Evolutionary conservation across 345 rosid species (phyloP).

Genomic region (Clarkia xantiana): DNA sequence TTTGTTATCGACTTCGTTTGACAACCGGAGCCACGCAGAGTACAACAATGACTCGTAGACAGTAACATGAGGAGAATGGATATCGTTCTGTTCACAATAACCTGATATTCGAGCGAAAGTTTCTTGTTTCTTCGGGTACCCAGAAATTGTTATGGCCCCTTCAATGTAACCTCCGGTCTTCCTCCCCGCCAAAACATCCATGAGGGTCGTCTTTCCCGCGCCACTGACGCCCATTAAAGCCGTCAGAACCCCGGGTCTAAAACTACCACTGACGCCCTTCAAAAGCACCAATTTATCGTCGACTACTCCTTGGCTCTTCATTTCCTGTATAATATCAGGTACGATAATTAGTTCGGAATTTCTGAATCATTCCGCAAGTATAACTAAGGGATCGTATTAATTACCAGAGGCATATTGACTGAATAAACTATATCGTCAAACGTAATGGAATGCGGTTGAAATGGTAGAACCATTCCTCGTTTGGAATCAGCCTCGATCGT

Average conservation of each 20-base stretch:
- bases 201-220: constrained; percentile 44
- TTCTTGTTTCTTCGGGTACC: constrained; percentile 44
- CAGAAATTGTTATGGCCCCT: constrained; percentile 29
- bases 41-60: constrained; percentile 37
- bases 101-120: constrained; percentile 45
- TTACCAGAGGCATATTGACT: constrained; percentile 59
- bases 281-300: constrained; percentile 35
- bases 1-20: constrained; percentile 16
- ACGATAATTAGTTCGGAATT: not conserved
- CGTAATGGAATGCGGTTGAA: constrained; percentile 34
- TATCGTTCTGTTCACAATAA: constrained; percentile 48
- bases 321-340: constrained; percentile 19
- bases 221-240: constrained; percentile 54
- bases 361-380: not conserved
- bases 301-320: constrained; percentile 26
- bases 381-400: not conserved
- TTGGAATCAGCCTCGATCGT: constrained; percentile 7
- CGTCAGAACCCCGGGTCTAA: constrained; percentile 46
- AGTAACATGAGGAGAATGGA: constrained; percentile 43
- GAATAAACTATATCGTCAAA: constrained; percentile 34
- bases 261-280: constrained; percentile 37
- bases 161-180: constrained; percentile 41
- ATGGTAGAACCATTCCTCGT: constrained; percentile 57
- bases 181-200: constrained; percentile 49
- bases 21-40: constrained; percentile 47